These are phyloP conservation scores for Pythium phragmitis DNA, from an alignment of 352 stramenopile genomes.

Conservation along the genomic window DNA sequence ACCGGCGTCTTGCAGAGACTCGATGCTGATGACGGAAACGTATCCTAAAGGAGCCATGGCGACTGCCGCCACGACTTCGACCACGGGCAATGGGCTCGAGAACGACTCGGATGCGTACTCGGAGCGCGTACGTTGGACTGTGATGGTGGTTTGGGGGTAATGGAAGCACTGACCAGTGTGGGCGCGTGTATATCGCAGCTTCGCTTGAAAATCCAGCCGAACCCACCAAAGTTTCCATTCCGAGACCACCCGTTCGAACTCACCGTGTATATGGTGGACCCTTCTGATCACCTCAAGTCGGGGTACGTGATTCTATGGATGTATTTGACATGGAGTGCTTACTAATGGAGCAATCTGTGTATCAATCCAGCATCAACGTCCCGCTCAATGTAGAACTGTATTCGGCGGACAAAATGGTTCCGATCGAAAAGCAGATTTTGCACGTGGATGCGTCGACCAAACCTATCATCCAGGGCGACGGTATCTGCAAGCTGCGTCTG, in stretches of 20 bases:
- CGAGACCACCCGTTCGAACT: slow-evolving; percentile 84
- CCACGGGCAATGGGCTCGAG: slow-evolving; percentile 34
- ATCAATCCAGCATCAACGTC: slow-evolving; percentile 50
- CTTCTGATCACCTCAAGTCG: slow-evolving; percentile 76
- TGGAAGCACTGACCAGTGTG: background rate
- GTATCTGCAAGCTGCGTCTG: slow-evolving; percentile 80
- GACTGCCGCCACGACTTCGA: slow-evolving; percentile 23
- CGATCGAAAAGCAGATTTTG: slow-evolving; percentile 76
- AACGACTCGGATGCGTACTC: slow-evolving; percentile 53
- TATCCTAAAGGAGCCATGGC: slow-evolving; percentile 38
- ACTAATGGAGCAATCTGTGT: slow-evolving; percentile 10
- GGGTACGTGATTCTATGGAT: slow-evolving; percentile 35
- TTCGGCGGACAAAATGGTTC: slow-evolving; percentile 78
- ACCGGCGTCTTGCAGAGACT: background rate
- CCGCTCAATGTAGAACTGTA: slow-evolving; percentile 84
- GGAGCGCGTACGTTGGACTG: slow-evolving; percentile 38
- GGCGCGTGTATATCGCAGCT: slow-evolving; percentile 32
- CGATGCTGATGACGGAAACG: slow-evolving; percentile 71
- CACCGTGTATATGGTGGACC: slow-evolving; percentile 85
- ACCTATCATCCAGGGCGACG: slow-evolving; percentile 77
- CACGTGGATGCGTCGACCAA: slow-evolving; percentile 80
- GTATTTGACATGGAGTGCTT: background rate
- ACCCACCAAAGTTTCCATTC: slow-evolving; percentile 85
- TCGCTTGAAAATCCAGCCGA: slow-evolving; percentile 81
- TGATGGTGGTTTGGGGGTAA: background rate